These are phyloP conservation scores for Lyophyllum shimeji DNA, from an alignment of 768 basidiomycete species.

Conservation along the genomic window DNA sequence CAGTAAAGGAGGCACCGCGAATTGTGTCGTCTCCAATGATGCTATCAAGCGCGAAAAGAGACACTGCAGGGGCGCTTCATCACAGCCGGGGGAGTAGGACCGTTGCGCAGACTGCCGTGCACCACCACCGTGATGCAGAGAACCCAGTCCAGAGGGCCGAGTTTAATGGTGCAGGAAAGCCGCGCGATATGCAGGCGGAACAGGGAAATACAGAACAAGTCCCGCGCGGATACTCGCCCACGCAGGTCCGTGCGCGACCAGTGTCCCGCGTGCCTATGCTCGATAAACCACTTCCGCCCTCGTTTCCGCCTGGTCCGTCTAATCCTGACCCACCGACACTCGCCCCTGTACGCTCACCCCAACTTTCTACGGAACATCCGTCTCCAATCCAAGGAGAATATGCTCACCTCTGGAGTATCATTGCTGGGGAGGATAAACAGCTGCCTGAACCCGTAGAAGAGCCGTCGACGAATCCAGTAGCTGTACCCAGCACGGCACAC, in stretches of 20 bases:
- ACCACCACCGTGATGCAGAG: constrained; percentile 12
- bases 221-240: constrained; percentile 7
- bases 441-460: constrained; percentile 4
- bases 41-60: constrained; percentile 29
- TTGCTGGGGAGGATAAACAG: constrained; percentile 6
- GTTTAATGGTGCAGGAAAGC: not conserved
- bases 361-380: not conserved
- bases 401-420: constrained; percentile 17
- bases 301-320: not conserved
- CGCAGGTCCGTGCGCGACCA: constrained; percentile 10
- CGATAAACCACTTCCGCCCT: constrained; percentile 19
- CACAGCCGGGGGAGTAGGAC: constrained; percentile 6
- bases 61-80: constrained; percentile 14
- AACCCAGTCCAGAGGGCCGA: constrained; percentile 1
- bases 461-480: constrained; percentile 1
- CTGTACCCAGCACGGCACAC: not conserved
- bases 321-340: not conserved
- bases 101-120: constrained; percentile 10
- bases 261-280: constrained; percentile 12
- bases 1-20: constrained; percentile 21
- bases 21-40: constrained; percentile 39
- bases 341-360: not conserved
- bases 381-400: constrained; percentile 16
- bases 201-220: not conserved
- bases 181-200: not conserved